A percentile compares a stretch with the other conserved stretches of the same genome.
phyloP scores from a whole-genome alignment of 176 grass and related monocot species.

The Hyparrhenia diplandra region DNA sequence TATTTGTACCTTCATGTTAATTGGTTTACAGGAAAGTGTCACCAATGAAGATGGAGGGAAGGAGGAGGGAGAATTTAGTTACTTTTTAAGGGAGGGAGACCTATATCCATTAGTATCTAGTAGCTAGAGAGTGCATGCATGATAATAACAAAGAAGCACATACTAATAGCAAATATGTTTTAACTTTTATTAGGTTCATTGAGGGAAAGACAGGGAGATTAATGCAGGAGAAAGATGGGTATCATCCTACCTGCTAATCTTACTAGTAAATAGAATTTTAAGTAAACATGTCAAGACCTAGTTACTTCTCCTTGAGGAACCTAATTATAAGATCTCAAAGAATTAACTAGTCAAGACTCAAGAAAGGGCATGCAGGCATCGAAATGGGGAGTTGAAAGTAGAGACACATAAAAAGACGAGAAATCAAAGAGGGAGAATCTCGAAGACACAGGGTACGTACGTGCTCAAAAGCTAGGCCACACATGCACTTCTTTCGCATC shows the following conservation, averaged over 20 bases:
- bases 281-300: not conserved
- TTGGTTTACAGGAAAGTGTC: not conserved
- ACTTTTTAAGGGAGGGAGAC: not conserved
- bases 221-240: not conserved
- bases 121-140: not conserved
- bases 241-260: not conserved
- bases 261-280: not conserved
- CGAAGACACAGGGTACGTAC: not conserved
- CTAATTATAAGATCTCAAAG: too few species aligned
- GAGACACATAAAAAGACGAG: not conserved
- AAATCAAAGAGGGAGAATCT: not conserved
- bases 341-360: not conserved
- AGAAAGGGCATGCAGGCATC: not conserved
- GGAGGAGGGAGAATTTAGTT: not conserved
- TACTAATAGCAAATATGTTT: not conserved
- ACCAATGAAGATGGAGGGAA: not conserved
- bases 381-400: not conserved
- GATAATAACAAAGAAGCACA: not conserved
- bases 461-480: not conserved
- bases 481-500: not conserved
- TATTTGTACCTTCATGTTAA: not conserved
- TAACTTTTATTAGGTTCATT: not conserved
- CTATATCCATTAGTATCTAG: not conserved
- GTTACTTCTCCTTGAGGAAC: not conserved
- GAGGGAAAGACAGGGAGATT: not conserved